Conservation (phyloP, 73 alveolate species). For the Paramecium bursaria region DNA sequence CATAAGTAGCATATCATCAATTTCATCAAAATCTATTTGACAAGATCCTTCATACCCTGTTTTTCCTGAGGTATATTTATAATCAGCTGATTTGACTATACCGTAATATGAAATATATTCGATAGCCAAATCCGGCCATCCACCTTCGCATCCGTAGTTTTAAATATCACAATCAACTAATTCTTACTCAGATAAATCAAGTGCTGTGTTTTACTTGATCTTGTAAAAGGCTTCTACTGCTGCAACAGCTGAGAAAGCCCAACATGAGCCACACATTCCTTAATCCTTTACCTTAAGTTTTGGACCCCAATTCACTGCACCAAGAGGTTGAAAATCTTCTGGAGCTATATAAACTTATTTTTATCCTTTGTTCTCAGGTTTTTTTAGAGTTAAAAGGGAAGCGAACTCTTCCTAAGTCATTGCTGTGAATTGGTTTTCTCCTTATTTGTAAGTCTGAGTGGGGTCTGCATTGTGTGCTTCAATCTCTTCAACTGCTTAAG, state of each 20-base stretch:
- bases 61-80: conserved; percentile 37
- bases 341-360: background rate
- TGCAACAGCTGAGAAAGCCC: conserved; percentile 84
- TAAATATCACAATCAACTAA: conserved; percentile 87
- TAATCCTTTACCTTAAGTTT: conserved; percentile 73
- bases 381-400: conserved; percentile 22
- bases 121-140: conserved; percentile 76
- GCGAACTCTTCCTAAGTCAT: conserved; percentile 64
- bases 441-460: background rate
- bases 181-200: conserved; percentile 71
- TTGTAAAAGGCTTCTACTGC: conserved; percentile 73
- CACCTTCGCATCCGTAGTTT: conserved; percentile 82
- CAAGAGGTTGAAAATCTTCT: conserved; percentile 36
- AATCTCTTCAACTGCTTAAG: background rate
- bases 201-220: conserved; percentile 38
- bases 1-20: background rate
- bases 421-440: conserved; percentile 61
- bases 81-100: background rate
- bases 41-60: conserved; percentile 17
- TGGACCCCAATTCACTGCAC: conserved; percentile 53
- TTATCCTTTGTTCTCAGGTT: conserved; percentile 13
- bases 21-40: conserved; percentile 8
- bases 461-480: conserved; percentile 59
- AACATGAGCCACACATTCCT: conserved; percentile 86
- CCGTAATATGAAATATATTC: conserved; percentile 63